A percentile compares a stretch with the other conserved stretches of the same genome.
Conservation (phyloP, 257 asterid genomes). For the Asclepias syriaca region DNA sequence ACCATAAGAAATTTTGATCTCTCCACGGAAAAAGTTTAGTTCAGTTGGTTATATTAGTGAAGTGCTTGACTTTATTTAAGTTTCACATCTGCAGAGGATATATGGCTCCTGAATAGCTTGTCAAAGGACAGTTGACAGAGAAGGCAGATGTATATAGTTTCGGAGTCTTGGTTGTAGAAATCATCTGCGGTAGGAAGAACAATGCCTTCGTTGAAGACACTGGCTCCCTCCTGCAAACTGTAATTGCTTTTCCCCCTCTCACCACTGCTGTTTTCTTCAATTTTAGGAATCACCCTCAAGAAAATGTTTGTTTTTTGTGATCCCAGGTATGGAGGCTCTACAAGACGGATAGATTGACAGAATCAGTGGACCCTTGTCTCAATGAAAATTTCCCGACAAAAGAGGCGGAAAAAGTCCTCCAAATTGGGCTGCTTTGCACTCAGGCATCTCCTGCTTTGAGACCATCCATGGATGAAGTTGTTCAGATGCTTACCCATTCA, state of each 20-base stretch:
- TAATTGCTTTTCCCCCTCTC: slow-evolving; percentile 12
- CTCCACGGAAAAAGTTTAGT: not conserved
- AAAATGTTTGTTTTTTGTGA: slow-evolving; percentile 4
- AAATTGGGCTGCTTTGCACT: slow-evolving; percentile 64
- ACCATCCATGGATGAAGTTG: slow-evolving; percentile 79
- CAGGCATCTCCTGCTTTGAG: slow-evolving; percentile 75
- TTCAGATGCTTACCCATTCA: slow-evolving; percentile 53
- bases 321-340: slow-evolving; percentile 66
- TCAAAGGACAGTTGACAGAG: slow-evolving; percentile 90
- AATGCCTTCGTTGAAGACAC: slow-evolving; percentile 60
- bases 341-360: slow-evolving; percentile 44
- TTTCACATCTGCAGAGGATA: slow-evolving; percentile 57
- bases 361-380: slow-evolving; percentile 48
- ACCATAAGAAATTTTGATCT: not conserved
- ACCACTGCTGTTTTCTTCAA: not conserved
- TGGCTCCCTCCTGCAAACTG: slow-evolving; percentile 72
- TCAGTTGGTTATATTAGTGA: not conserved
- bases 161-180: slow-evolving; percentile 84
- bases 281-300: not conserved
- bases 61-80: not conserved
- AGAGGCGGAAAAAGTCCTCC: slow-evolving; percentile 50
- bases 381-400: slow-evolving; percentile 43
- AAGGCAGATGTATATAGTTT: slow-evolving; percentile 85
- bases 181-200: slow-evolving; percentile 67
- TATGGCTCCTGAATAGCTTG: slow-evolving; percentile 96